Percentiles rank a stretch among this genome's conserved stretches.
phyloP scores from a whole-genome alignment of 2,329 filamentous ascomycete genomes.

The Penicillium glabrum region DNA sequence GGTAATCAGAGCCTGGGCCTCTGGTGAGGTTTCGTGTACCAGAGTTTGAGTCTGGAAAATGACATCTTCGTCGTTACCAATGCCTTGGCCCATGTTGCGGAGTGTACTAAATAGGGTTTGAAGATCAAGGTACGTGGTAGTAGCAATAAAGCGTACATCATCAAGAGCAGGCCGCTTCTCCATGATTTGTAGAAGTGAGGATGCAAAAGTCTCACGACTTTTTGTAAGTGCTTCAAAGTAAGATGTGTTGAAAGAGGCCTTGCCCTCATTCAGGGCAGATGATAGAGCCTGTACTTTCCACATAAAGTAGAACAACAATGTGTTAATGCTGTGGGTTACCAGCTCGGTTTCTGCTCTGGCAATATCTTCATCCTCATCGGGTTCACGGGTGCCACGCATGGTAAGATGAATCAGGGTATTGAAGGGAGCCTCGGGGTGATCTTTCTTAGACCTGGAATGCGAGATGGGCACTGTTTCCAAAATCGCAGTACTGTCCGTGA shows the following conservation, averaged over 20 bases:
- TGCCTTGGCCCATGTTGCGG: slow-evolving; percentile 49
- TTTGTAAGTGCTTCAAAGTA: slow-evolving; percentile 69
- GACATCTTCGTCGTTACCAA: slow-evolving; percentile 44
- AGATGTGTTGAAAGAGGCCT: slow-evolving; percentile 60
- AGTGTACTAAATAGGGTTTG: slow-evolving; percentile 77
- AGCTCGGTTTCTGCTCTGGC: slow-evolving; percentile 79
- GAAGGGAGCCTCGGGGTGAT: slow-evolving; percentile 48
- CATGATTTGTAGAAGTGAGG: slow-evolving; percentile 52
- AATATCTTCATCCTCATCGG: slow-evolving; percentile 65
- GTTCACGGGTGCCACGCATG: slow-evolving; percentile 66
- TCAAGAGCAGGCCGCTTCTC: slow-evolving; percentile 61
- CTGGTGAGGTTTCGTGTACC: slow-evolving; percentile 66
- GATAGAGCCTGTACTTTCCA: slow-evolving; percentile 75
- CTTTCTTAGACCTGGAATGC: slow-evolving; percentile 40
- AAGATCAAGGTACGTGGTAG: slow-evolving; percentile 76
- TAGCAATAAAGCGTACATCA: slow-evolving; percentile 72
- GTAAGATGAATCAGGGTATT: slow-evolving; percentile 72
- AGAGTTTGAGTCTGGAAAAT: slow-evolving; percentile 60
- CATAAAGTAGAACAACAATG: slow-evolving; percentile 86
- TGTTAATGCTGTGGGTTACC: slow-evolving; percentile 72
- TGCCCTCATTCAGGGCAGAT: slow-evolving; percentile 53
- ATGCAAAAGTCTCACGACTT: slow-evolving; percentile 54
- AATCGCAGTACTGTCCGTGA: slow-evolving; percentile 73
- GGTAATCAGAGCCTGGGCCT: slow-evolving; percentile 65
- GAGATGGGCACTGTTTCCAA: slow-evolving; percentile 60